phyloP scores from a whole-genome alignment of 352 stramenopile genomes.

The Phytophthora sojae region DNA sequence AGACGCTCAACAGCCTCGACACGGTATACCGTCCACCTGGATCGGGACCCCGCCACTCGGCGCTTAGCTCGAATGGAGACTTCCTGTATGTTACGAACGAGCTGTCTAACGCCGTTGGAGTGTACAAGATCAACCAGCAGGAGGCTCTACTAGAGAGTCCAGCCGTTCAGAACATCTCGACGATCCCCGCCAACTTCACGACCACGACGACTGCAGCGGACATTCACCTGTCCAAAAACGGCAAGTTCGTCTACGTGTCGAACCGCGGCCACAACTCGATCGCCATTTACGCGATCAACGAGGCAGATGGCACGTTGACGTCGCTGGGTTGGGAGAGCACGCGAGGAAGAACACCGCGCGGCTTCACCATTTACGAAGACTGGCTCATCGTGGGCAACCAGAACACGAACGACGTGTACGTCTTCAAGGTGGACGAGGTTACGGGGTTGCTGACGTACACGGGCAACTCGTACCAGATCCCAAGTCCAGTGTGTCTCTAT shows the following conservation, averaged over 20 bases:
- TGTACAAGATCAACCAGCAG: slow-evolving; percentile 42
- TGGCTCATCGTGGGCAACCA: slow-evolving; percentile 66
- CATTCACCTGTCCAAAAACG: slow-evolving; percentile 52
- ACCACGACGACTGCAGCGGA: slow-evolving; percentile 35
- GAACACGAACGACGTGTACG: slow-evolving; percentile 48
- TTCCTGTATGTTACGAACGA: slow-evolving; percentile 63
- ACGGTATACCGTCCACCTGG: slow-evolving; percentile 28
- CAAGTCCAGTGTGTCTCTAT: slow-evolving; percentile 42
- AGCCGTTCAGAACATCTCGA: slow-evolving; percentile 54
- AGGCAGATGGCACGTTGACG: slow-evolving; percentile 32
- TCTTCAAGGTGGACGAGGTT: slow-evolving; percentile 48
- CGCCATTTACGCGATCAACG: slow-evolving; percentile 47
- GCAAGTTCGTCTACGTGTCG: slow-evolving; percentile 59
- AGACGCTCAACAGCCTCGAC: slow-evolving; percentile 38
- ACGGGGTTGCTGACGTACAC: slow-evolving; percentile 47
- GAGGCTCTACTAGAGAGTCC: slow-evolving; percentile 23
- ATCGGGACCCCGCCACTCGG: slow-evolving; percentile 63
- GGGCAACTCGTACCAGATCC: slow-evolving; percentile 38
- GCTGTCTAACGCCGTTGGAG: slow-evolving; percentile 56
- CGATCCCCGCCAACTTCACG: slow-evolving; percentile 39
- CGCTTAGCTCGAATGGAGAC: slow-evolving; percentile 45
- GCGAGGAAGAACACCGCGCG: slow-evolving; percentile 46
- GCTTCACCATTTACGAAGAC: slow-evolving; percentile 48
- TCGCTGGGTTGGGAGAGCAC: slow-evolving; percentile 43
- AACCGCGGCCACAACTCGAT: slow-evolving; percentile 68